Evolutionary conservation across 371 early-diverging fungal genomes (phyloP), one percentile per base, ranked within the genome.

Genomic region (Capniomyces stellatus): DNA sequence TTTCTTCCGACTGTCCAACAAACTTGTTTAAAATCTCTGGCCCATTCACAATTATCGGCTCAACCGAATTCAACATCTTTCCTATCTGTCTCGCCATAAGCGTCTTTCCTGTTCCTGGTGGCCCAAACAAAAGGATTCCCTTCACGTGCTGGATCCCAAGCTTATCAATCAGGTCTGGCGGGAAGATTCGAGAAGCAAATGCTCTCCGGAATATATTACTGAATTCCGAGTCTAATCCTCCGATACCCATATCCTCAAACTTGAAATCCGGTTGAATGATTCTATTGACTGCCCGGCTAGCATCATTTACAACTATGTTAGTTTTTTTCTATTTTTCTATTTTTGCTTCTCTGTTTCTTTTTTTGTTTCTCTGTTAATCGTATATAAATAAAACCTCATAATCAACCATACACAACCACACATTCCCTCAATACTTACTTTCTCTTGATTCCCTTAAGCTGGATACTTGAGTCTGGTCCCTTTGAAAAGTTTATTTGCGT

Each of bases 1-100:
- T 98, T 64, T 98, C 96, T 71, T 99, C 99, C 25, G 92, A 91
- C 61, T 96, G 92, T 47, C 99, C 99, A n/a, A 99, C 98, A 70
- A 85, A 98, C 62, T 96, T 57, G 54, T 46, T 54, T 13, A 47
- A 41, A 10, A 47, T 46, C 42, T 44, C 54, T 41, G 48, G 54
- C 12, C 54, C 54, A 15, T 54, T 54, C 15, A 46, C 54, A 8
- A 48, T 43, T 42, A 54, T 54, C 41, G 99, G 99, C 46, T 97
- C 97, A 41, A 79, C 77, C 3, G 95, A 87, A 63, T 98, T 94
- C 58, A 99, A 71, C 88, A 99, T 92, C 57, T 93, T 90, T 29
- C 98, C 98, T 55, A 99, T 98, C 67, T 98, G 94, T 24, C 99
- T 80, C 6, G 99, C 99, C 82, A 99, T 96, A 52, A 98, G 70